These are phyloP conservation scores for Cicer yamashitae DNA, from an alignment of 306 rosid species.

Conservation along the genomic window DNA sequence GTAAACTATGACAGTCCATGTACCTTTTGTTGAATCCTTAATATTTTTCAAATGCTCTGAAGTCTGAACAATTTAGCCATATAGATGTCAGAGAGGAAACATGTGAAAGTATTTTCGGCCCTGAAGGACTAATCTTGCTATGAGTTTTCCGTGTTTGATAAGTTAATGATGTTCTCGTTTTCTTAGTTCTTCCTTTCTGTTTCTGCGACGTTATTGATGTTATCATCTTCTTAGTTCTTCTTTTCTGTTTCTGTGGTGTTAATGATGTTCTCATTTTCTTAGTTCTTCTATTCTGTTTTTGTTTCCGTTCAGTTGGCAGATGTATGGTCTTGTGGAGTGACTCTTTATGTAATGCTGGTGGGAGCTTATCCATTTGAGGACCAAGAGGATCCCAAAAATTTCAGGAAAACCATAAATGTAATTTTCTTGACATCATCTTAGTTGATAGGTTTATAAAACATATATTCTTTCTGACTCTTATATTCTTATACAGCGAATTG, in stretches of 20 bases:
- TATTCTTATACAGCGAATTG: slow-evolving; percentile 67
- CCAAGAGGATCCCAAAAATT: slow-evolving; percentile 82
- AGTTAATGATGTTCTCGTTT: neutral
- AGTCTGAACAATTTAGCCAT: slow-evolving; percentile 5
- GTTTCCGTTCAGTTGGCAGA: slow-evolving; percentile 69
- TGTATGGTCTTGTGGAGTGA: slow-evolving; percentile 94
- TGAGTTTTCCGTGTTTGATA: slow-evolving; percentile 31
- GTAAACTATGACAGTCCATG: neutral
- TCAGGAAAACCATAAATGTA: slow-evolving; percentile 88
- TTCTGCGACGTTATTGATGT: neutral
- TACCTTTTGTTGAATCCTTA: slow-evolving; percentile 18
- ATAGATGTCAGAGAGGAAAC: slow-evolving; percentile 18
- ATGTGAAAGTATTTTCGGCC: slow-evolving; percentile 8
- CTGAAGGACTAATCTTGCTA: slow-evolving; percentile 31
- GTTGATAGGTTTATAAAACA: slow-evolving; percentile 22
- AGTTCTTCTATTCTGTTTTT: slow-evolving; percentile 28
- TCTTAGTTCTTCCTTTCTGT: no score
- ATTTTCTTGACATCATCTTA: slow-evolving; percentile 1
- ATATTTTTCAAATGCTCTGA: slow-evolving; percentile 11
- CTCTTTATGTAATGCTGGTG: slow-evolving; percentile 90
- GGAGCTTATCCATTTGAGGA: slow-evolving; percentile 95
- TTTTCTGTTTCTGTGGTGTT: slow-evolving; percentile 20
- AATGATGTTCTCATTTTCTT: neutral
- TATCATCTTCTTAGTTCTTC: slow-evolving; percentile 35
- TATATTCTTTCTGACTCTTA: slow-evolving; percentile 30